Evolutionary conservation across 768 basidiomycete species (phyloP).

Genomic region (Boletus rubropictus): DNA sequence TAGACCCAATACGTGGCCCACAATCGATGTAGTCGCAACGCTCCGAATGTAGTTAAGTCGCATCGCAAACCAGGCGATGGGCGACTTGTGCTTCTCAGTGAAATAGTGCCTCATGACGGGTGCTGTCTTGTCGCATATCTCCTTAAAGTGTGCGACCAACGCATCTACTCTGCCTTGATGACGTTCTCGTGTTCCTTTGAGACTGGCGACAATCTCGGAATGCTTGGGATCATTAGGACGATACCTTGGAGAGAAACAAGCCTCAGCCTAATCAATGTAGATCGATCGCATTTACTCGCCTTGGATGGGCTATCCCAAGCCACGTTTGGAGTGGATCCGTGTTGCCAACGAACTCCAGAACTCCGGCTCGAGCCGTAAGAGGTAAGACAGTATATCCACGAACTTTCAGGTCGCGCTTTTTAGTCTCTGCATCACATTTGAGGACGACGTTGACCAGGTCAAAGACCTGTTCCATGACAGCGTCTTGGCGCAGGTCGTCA

Average conservation of each 20-base stretch:
- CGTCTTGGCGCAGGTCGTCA: conserved; percentile 94
- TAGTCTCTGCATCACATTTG: conserved; percentile 65
- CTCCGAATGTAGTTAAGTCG: conserved; percentile 86
- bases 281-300: conserved; percentile 34
- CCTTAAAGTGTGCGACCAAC: conserved; percentile 33
- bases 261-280: background rate
- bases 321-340: conserved; percentile 61
- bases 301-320: conserved; percentile 57
- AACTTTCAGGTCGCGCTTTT: conserved; percentile 63
- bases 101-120: conserved; percentile 96
- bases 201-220: conserved; percentile 24
- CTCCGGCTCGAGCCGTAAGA: conserved; percentile 69
- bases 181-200: conserved; percentile 32
- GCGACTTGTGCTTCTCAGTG: conserved; percentile 81
- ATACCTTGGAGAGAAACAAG: conserved; percentile 44
- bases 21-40: conserved; percentile 89
- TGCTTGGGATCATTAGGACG: conserved; percentile 49
- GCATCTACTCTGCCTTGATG: conserved; percentile 27
- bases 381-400: conserved; percentile 89
- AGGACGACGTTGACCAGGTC: conserved; percentile 80
- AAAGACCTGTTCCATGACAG: conserved; percentile 99
- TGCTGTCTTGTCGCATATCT: conserved; percentile 44
- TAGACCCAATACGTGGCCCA: conserved; percentile 86
- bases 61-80: conserved; percentile 89
- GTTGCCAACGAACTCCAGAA: conserved; percentile 87